These are phyloP conservation scores for Polytrichum commune DNA, from an alignment of 225 moss, liverwort and hornwort genomes.

Conservation along the genomic window DNA sequence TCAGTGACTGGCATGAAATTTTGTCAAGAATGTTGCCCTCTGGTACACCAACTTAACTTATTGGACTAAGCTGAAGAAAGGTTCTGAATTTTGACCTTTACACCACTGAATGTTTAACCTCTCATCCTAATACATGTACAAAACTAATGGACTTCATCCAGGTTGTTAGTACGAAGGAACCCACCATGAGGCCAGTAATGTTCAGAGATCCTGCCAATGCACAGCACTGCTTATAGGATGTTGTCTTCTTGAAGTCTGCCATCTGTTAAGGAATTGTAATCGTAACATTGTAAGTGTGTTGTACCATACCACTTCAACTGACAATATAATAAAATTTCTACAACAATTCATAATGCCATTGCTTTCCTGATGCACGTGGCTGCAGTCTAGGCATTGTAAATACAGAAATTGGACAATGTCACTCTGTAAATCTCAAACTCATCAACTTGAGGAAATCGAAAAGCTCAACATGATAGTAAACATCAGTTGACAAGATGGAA, in stretches of 20 bases:
- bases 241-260: conserved; percentile 60
- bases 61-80: not conserved
- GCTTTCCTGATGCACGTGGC: no score
- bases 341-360: not conserved
- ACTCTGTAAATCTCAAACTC: not conserved
- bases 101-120: conserved; percentile 4
- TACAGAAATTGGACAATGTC: not conserved
- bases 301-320: not conserved
- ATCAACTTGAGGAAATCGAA: not conserved
- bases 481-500: not conserved
- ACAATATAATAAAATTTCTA: no score
- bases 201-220: conserved; percentile 87
- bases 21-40: not conserved
- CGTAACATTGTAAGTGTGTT: not conserved
- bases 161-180: not conserved
- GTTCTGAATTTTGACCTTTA: not conserved
- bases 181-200: conserved; percentile 81
- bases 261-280: conserved; percentile 46
- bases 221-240: conserved; percentile 64
- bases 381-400: not conserved
- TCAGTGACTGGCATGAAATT: not conserved
- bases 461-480: not conserved
- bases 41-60: not conserved
- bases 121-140: not conserved
- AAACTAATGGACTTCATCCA: not conserved